Percentiles rank a stretch among this genome's conserved stretches.
phyloP scores from a whole-genome alignment of 352 stramenopile genomes.

The Phytophthora constricta region DNA sequence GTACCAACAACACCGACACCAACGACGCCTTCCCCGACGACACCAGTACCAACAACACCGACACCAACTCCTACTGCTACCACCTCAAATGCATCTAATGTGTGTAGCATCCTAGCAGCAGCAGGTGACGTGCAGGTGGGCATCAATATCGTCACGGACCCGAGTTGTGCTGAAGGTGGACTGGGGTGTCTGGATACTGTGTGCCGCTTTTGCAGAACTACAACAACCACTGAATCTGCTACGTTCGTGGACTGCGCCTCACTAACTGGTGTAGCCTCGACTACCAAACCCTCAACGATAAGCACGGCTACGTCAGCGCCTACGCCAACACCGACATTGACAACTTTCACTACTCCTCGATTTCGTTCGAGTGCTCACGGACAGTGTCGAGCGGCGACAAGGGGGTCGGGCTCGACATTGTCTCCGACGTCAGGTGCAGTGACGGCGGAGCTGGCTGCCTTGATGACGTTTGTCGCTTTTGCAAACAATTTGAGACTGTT shows the following conservation, averaged over 20 bases:
- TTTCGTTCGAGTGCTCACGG: conserved; percentile 24
- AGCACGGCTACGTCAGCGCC: conserved; percentile 3
- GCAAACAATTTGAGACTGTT: conserved; percentile 40
- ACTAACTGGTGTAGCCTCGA: conserved; percentile 6
- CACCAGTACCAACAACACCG: conserved; percentile 1
- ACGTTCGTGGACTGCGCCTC: conserved; percentile 23
- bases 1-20: background rate
- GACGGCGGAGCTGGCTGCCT: conserved; percentile 46
- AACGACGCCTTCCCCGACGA: conserved; percentile 3
- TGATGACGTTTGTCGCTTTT: conserved; percentile 37
- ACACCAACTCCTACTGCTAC: background rate
- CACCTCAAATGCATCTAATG: background rate
- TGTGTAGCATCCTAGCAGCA: conserved; percentile 15
- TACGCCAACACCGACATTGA: conserved; percentile 1
- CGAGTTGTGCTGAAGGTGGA: conserved; percentile 32
- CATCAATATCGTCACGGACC: conserved; percentile 40
- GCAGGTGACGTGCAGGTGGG: conserved; percentile 23
- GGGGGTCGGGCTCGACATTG: conserved; percentile 43
- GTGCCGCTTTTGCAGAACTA: conserved; percentile 44
- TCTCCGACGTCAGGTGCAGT: conserved; percentile 46
- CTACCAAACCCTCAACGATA: conserved; percentile 1
- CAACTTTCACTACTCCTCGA: conserved; percentile 20
- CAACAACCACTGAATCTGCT: conserved; percentile 31
- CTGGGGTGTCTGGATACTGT: conserved; percentile 44
- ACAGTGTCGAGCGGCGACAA: conserved; percentile 40